Conservation (phyloP, 2,329 filamentous ascomycete species). For the Aureobasidium pullulans region DNA sequence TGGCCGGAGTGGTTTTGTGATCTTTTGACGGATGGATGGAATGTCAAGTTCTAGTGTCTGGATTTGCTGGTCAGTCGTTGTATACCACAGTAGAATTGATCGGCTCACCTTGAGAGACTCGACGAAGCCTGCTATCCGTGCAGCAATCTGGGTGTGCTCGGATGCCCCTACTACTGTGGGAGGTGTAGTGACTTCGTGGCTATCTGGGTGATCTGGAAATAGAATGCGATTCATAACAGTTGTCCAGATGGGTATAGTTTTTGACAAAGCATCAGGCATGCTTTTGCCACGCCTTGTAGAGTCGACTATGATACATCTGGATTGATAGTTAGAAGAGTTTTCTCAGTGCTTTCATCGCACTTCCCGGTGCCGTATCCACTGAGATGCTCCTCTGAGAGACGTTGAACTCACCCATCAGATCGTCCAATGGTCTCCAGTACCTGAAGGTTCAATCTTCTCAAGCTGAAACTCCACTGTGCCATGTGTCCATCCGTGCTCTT, state of each 20-base stretch:
- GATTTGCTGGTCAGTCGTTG: constrained; percentile 34
- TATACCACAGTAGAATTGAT: constrained; percentile 50
- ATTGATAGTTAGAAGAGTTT: background rate
- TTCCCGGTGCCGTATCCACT: background rate
- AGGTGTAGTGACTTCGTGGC: constrained; percentile 59
- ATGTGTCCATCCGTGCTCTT: constrained; percentile 96
- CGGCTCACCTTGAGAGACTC: constrained; percentile 49
- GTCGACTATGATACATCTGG: constrained; percentile 75
- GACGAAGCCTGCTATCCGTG: constrained; percentile 52
- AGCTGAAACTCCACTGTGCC: constrained; percentile 84
- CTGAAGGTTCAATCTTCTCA: constrained; percentile 76
- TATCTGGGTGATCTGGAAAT: constrained; percentile 51
- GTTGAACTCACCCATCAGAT: constrained; percentile 54
- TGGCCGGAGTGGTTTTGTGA: constrained; percentile 67
- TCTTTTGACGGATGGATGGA: constrained; percentile 42
- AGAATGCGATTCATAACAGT: constrained; percentile 73
- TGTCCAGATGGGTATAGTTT: constrained; percentile 92
- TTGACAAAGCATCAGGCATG: constrained; percentile 92
- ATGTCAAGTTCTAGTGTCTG: constrained; percentile 56
- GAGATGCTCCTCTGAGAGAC: background rate
- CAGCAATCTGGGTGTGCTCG: constrained; percentile 71
- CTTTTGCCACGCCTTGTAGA: constrained; percentile 87
- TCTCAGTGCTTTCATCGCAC: too few species aligned
- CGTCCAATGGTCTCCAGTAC: constrained; percentile 60
- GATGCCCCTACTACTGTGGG: constrained; percentile 64